Percentiles rank a stretch among this genome's conserved stretches.
phyloP scores from a whole-genome alignment of 441 rosid species.

The Mallotus repandus region DNA sequence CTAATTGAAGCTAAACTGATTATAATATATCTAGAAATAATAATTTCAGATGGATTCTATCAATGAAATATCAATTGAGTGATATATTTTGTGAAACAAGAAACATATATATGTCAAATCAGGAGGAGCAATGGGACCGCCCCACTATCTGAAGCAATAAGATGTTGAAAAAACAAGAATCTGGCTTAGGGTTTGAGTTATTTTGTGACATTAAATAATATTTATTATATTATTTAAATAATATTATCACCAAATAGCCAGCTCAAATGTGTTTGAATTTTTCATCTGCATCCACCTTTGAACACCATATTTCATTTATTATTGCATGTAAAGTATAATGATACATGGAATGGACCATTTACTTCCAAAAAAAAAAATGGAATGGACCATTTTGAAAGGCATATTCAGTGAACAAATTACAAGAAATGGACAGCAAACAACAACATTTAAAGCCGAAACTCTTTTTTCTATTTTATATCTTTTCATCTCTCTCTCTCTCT shows the following conservation, averaged over 20 bases:
- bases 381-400: neutral
- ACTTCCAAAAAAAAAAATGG: no score
- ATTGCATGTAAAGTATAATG: neutral
- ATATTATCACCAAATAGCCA: neutral
- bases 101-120: neutral
- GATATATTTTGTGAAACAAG: neutral
- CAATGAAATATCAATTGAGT: neutral
- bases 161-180: neutral
- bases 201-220: neutral
- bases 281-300: neutral
- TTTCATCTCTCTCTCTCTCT: neutral
- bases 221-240: neutral
- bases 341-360: neutral
- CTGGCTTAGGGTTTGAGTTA: conserved; percentile 12
- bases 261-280: neutral
- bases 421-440: neutral
- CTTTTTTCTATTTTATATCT: neutral
- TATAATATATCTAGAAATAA: neutral
- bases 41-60: no score
- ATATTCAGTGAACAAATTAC: conserved; percentile 1
- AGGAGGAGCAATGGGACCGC: conserved; percentile 1
- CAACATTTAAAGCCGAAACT: conserved; percentile 1
- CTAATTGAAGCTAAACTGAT: neutral
- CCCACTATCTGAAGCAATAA: neutral
- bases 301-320: neutral